Base-by-base conservation (phyloP, 257 asterid genomes). In the Striga asiatica region DNA sequence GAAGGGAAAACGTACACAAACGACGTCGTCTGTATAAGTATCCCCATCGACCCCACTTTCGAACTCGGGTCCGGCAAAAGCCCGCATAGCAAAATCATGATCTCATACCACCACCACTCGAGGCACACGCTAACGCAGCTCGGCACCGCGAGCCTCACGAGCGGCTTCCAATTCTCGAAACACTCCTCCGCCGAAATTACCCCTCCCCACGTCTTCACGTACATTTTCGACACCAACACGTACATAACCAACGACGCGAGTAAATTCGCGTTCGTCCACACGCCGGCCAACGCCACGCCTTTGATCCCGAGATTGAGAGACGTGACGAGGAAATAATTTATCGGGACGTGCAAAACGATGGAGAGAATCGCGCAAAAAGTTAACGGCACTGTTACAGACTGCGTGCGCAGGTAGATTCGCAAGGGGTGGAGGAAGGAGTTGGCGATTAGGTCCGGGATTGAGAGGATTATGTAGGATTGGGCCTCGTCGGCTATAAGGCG, bases 101-200 rank as follows among this genome's bases (percentile, higher is more conserved):
- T 67, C 38, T 81, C 89, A 23, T 81, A 75, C 88, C 84, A 80
- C 88, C 88, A 80, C 88, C 88, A 80, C 47, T 77, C 88, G 5
- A 80, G 50, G 22, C 88, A 80, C 3, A 77, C 89, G 13, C 85
- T 72, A 0, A 81, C 22, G 66, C 85, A 81, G 66, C 82, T 75
- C 0, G 89, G 85, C n/a, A 81, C 56, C 0, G 89, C 78, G 0
- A 81, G 56, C 34, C 61, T 73, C 0, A 67, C 2, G 0, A 81
- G 70, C 7, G 74, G 32, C n/a, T 35, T 25, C 80, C 83, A 78
- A 2, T 62, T 76, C 5, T 17, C 64, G 0, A 76, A 50, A 34
- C 83, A 70, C 1, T 75, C 83, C 0, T 4, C 10, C 3, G 16
- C 5, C 6, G 82, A 70, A 22, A 81, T 1, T n/a, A n/a, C n/a